phyloP scores from a whole-genome alignment of 2,329 filamentous ascomycete species.

The Xylariaceae sp. region DNA sequence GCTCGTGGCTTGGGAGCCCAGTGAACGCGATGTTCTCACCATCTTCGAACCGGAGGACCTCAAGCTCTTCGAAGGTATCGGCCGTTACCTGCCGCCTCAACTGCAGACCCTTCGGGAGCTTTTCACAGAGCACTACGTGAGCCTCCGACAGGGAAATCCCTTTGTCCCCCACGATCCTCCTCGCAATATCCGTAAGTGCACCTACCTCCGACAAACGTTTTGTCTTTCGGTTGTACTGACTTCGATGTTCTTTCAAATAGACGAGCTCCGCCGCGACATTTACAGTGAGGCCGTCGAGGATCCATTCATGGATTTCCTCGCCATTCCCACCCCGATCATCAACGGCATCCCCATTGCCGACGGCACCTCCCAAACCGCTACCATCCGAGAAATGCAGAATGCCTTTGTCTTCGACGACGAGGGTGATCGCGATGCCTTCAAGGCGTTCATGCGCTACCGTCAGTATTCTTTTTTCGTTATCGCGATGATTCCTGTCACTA shows the following conservation, averaged over 20 bases:
- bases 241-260: background rate
- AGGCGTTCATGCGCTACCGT: too few species aligned
- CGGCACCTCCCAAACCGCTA: constrained; percentile 19
- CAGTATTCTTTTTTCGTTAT: too few species aligned
- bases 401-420: too few species aligned
- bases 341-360: constrained; percentile 24
- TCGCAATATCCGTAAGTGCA: too few species aligned
- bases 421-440: too few species aligned
- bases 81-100: constrained; percentile 10
- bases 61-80: constrained; percentile 12
- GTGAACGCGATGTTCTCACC: constrained; percentile 14
- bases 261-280: background rate
- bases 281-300: background rate
- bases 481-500: too few species aligned
- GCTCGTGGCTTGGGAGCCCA: constrained; percentile 20
- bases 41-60: constrained; percentile 19
- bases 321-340: constrained; percentile 12
- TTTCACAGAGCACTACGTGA: constrained; percentile 12
- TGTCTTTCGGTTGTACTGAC: background rate
- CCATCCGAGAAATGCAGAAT: background rate
- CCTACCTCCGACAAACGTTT: background rate
- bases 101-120: constrained; percentile 12
- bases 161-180: background rate
- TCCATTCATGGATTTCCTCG: constrained; percentile 14
- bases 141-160: constrained; percentile 9